Base-by-base conservation (phyloP, 345 rosid species). In the Linum usitatissimum region DNA sequence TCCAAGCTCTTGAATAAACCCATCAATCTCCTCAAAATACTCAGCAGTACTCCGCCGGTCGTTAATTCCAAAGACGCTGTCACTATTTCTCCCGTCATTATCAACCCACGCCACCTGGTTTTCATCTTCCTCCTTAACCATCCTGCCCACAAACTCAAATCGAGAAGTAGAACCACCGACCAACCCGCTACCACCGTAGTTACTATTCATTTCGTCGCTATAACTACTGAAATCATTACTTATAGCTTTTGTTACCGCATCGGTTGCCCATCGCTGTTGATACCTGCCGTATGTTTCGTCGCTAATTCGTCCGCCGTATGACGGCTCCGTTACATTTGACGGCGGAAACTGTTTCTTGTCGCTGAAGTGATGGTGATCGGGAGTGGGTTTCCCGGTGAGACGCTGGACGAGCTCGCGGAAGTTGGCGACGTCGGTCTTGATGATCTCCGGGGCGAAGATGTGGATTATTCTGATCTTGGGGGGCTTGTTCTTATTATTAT, bases 381-480 rank as follows among this genome's bases (percentile, higher is more conserved):
- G 14, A 13, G 51, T 45, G 51, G 96, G 96, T 67, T 87, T 90
- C 9, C 97, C 97, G 0, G 99, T 93, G 66, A 93, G 96, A 64
- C 86, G 75, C 57, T 90, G 99, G 7, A 93, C 99, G 36, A 93
- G 77, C 69, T 87, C 97, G 53, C 94, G 70, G 71, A 93, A 93
- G 82, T 84, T 90, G 6, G 83, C 88, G 13, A 73, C 94, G 71
- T 90, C 97, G 18, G 97, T 90, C 71, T 87, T 83, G 85, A 90
- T 93, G 78, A 93, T 87, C 79, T 89, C 96, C 13, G 98, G 98
- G 31, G 93, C 94, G 73, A 82, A 84, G 70, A 89, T 80, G 82
- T 93, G 97, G 66, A 90, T 82, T 30, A 93, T 86, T 21, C 96
- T 81, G 10, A 90, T 80, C 77, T 83, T 84, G 1, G 96, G 82